A percentile compares a stretch with the other conserved stretches of the same genome.
Conservation (phyloP, 169 alveolate species). For the Cryptosporidium meleagridis region DNA sequence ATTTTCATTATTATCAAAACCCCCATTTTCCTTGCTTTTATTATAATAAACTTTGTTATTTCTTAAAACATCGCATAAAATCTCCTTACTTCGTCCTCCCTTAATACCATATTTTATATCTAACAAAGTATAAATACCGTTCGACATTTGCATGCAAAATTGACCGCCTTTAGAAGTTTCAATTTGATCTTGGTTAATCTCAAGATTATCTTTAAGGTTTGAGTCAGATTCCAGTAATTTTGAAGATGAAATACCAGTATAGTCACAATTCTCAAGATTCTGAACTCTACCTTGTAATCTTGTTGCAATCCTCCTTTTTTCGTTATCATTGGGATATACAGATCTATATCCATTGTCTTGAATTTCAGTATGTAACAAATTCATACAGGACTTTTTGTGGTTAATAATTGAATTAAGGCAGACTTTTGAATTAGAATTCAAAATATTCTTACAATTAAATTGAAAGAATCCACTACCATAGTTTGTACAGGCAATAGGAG, state of each 20-base stretch:
- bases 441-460: neutral
- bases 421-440: neutral
- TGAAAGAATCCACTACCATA: slow-evolving; percentile 58
- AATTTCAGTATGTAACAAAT: slow-evolving; percentile 3
- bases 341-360: slow-evolving; percentile 24
- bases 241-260: neutral
- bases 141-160: neutral
- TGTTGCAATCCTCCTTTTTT: slow-evolving; percentile 27
- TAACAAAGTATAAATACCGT: slow-evolving; percentile 31
- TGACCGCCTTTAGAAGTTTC: neutral
- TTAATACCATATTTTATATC: slow-evolving; percentile 43
- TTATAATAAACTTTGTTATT: neutral
- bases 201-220: neutral
- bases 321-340: neutral
- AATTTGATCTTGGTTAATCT: neutral
- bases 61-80: neutral
- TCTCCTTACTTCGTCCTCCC: slow-evolving; percentile 11
- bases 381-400: slow-evolving; percentile 40
- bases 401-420: neutral
- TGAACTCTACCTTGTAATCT: slow-evolving; percentile 49
- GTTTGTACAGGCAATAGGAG: slow-evolving; percentile 9
- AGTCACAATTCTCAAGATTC: neutral
- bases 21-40: neutral
- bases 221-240: neutral
- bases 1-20: neutral